A percentile compares a stretch with the other conserved stretches of the same genome.
phyloP scores from a whole-genome alignment of 805 yeast species.

The Candida nanaspora region DNA sequence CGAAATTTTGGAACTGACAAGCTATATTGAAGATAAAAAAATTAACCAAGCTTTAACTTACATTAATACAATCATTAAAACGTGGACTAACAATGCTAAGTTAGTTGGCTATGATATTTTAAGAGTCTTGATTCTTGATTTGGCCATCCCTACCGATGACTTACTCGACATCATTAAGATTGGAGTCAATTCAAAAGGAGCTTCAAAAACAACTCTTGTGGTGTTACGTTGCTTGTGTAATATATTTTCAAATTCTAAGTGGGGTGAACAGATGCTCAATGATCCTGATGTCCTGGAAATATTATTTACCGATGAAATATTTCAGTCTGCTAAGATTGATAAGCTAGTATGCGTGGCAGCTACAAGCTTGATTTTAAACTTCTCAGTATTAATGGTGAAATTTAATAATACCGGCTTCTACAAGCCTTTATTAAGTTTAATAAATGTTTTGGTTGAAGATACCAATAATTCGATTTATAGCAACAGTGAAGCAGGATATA shows the following conservation, averaged over 20 bases:
- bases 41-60: slow-evolving; percentile 25
- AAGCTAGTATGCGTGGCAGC: slow-evolving; percentile 29
- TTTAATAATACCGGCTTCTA: slow-evolving; percentile 21
- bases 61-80: slow-evolving; percentile 31
- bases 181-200: slow-evolving; percentile 25
- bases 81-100: slow-evolving; percentile 41
- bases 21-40: slow-evolving; percentile 31
- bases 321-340: slow-evolving; percentile 14
- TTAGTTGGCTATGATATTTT: slow-evolving; percentile 56
- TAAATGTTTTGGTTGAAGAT: slow-evolving; percentile 2
- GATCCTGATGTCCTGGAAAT: slow-evolving; percentile 34
- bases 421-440: slow-evolving; percentile 24
- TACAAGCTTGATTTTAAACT: slow-evolving; percentile 46
- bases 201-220: slow-evolving; percentile 39
- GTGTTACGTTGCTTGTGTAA: slow-evolving; percentile 52
- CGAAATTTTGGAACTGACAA: slow-evolving; percentile 44
- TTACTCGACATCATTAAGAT: slow-evolving; percentile 33
- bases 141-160: slow-evolving; percentile 31
- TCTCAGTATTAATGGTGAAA: slow-evolving; percentile 30
- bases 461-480: not conserved
- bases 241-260: slow-evolving; percentile 34
- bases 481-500: slow-evolving; percentile 60
- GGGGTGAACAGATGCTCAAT: slow-evolving; percentile 40
- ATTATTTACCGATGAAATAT: slow-evolving; percentile 22
- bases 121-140: slow-evolving; percentile 38